Evolutionary conservation across 345 rosid genomes (phyloP), one percentile per base, ranked within the genome.

Genomic region (Murraya paniculata): DNA sequence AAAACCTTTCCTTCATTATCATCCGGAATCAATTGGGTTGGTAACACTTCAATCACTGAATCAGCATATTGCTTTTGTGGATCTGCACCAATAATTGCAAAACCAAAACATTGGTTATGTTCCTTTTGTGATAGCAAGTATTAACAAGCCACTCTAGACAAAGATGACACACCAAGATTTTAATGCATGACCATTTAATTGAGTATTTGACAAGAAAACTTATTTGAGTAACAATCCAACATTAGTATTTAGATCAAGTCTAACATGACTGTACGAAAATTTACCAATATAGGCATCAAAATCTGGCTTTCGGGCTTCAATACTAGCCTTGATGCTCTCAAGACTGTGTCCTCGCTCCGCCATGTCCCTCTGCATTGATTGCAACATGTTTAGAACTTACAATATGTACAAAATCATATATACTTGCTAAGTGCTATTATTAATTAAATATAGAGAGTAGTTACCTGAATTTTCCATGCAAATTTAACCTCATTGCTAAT

Each of bases 321-420:
- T 96, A 82, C 99, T 96, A 2, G 99, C 97, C 83, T 90, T 96
- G 84, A 96, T 93, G 86, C 99, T 96, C 83, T 96, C 99, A 13
- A 96, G 93, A 72, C 99, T 96, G 89, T 96, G 99, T 14, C 99
- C 98, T 88, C 99, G 82, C 86, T 96, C 99, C 9, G 97, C 98
- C 99, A 92, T 96, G 84, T 96, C 99, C 69, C 99, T 93, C 99
- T 95, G 79, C 86, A 82, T 72, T 58, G 74, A 2, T 38, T 72
- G 4, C 14, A 64, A 68, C 35, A 57, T 6, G 68, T 33, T 80
- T 36, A 78, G 48, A 48, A 58, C 57, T 48, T 38, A 59, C 31
- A 50, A 58, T 31, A 77, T 60, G 6, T 18, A 64, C 24, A 41
- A 69, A 68, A 35, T n/a, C 24, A 28, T 14, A 53, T 53, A 60